phyloP scores from a whole-genome alignment of 2,329 filamentous ascomycete genomes.

The Paraconiothyrium brasiliense region DNA sequence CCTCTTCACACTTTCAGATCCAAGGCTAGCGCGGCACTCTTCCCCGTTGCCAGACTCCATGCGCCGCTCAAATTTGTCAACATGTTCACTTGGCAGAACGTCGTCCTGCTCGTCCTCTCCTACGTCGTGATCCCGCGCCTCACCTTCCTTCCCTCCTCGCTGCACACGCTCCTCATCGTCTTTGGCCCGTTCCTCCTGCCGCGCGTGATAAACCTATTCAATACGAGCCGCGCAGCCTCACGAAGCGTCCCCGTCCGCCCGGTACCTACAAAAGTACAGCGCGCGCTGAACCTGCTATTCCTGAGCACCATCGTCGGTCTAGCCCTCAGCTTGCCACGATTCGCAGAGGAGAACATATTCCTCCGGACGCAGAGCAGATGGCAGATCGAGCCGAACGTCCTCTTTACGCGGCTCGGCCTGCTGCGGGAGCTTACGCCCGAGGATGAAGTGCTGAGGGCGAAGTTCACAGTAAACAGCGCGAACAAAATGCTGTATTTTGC shows the following conservation, averaged over 20 bases:
- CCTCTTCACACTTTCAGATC: neutral
- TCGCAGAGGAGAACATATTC: slow-evolving; percentile 86
- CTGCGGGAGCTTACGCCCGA: slow-evolving; percentile 65
- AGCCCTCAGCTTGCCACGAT: slow-evolving; percentile 70
- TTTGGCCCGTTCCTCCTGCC: slow-evolving; percentile 78
- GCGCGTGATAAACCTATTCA: slow-evolving; percentile 71
- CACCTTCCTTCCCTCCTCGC: slow-evolving; percentile 44
- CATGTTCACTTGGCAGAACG: slow-evolving; percentile 47
- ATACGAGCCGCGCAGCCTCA: slow-evolving; percentile 57
- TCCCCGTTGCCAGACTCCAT: neutral
- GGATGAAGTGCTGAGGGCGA: slow-evolving; percentile 73
- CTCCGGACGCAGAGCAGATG: slow-evolving; percentile 78
- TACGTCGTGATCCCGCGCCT: slow-evolving; percentile 50
- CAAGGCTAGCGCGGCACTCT: neutral
- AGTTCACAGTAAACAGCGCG: slow-evolving; percentile 68
- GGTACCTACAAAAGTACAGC: slow-evolving; percentile 62
- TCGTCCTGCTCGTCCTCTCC: slow-evolving; percentile 42
- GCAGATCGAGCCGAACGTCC: slow-evolving; percentile 82
- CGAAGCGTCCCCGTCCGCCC: slow-evolving; percentile 63
- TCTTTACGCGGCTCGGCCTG: slow-evolving; percentile 77
- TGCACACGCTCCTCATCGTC: slow-evolving; percentile 56
- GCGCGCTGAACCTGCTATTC: slow-evolving; percentile 70
- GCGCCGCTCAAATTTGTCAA: neutral
- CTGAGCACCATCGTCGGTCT: slow-evolving; percentile 63
- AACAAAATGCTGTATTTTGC: slow-evolving; percentile 83